phyloP scores from a whole-genome alignment of 139 green algal genomes.

The Astrephomene gubernaculifera region DNA sequence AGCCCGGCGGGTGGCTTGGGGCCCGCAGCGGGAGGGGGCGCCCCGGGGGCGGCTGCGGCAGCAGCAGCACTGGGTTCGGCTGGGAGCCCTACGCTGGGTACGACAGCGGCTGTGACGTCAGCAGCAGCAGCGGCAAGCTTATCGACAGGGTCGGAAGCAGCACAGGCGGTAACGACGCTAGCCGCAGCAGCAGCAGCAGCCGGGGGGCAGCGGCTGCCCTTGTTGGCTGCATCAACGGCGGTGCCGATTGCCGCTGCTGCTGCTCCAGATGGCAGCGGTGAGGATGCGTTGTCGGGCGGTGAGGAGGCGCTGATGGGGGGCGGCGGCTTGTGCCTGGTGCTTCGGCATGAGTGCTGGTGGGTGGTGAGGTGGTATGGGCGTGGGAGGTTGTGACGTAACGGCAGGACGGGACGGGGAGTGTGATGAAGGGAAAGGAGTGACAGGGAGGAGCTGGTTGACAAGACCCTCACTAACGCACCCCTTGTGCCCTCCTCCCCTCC shows the following conservation, averaged over 20 bases:
- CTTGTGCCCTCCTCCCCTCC: background rate
- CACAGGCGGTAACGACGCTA: no score
- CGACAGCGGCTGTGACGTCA: no score
- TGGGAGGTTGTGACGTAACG: background rate
- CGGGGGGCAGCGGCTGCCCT: background rate
- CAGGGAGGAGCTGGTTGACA: background rate
- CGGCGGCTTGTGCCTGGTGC: background rate
- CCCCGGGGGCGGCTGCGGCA: no score
- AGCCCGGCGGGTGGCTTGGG: no score
- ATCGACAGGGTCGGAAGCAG: no score
- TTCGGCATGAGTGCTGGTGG: constrained; percentile 31
- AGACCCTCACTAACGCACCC: background rate
- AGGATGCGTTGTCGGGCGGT: background rate
- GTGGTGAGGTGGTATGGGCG: background rate
- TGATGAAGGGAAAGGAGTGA: background rate
- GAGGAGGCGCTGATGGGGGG: background rate
- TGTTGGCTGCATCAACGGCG: no score
- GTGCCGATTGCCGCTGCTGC: no score
- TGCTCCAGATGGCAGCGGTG: no score
- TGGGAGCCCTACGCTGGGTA: no score
- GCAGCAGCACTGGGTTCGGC: no score
- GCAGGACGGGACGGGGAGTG: background rate
- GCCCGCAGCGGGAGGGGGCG: no score
- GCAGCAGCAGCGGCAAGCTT: no score
- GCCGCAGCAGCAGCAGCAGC: constrained; percentile 7